Evolutionary conservation across 2,329 filamentous ascomycete species (phyloP).

Genomic region (Aspergillus floridensis): DNA sequence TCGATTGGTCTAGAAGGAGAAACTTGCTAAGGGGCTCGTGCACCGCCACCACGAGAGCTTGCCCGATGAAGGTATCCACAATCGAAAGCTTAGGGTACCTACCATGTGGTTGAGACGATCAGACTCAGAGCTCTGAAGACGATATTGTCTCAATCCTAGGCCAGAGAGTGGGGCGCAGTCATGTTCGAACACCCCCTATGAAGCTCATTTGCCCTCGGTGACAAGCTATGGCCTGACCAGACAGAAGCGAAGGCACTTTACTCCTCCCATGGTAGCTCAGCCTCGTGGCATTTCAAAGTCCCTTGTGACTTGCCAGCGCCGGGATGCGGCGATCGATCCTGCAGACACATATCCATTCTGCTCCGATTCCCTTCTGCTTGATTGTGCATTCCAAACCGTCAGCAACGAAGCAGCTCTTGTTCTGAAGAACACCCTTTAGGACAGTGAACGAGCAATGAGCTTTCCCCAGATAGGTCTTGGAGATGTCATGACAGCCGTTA

Average conservation of each 20-base stretch:
- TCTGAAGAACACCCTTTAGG: too few species aligned
- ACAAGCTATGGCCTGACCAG: background rate
- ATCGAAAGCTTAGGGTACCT: background rate
- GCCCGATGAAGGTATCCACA: background rate
- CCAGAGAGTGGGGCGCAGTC: background rate
- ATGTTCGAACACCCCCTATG: background rate
- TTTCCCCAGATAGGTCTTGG: constrained; percentile 10
- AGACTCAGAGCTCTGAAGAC: background rate
- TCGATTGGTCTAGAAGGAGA: constrained; percentile 3
- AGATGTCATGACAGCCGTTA: constrained; percentile 7
- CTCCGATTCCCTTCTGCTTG: background rate
- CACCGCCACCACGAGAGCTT: background rate
- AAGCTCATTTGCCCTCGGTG: background rate
- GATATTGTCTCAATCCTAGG: background rate
- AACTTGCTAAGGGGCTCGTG: background rate
- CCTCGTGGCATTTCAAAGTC: background rate
- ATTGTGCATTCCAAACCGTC: background rate
- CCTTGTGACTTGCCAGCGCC: background rate
- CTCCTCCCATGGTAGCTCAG: background rate
- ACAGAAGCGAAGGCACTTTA: background rate
- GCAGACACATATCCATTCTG: background rate
- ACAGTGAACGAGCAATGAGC: background rate
- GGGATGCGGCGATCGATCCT: background rate
- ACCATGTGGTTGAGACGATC: background rate
- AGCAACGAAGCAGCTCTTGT: too few species aligned